A percentile compares a stretch with the other conserved stretches of the same genome.
Evolutionary conservation across 768 basidiomycete genomes (phyloP).

Genomic region (Leccinum incarnatum): DNA sequence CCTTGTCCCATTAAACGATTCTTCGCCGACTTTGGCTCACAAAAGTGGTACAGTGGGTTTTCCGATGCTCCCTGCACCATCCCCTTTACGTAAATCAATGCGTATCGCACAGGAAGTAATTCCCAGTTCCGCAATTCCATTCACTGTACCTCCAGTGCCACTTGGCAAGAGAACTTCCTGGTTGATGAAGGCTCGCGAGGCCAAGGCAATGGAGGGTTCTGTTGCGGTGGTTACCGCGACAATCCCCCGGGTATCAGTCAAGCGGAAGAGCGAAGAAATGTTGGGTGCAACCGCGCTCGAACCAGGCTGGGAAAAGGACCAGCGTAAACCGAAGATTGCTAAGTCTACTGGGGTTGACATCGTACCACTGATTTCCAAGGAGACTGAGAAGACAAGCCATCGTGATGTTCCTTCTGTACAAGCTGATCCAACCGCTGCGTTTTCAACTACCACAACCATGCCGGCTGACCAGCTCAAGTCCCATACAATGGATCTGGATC

Average conservation of each 20-base stretch:
- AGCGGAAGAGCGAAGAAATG: slow-evolving; percentile 67
- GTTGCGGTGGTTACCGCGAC: background rate
- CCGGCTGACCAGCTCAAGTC: slow-evolving; percentile 17
- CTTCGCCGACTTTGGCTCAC: slow-evolving; percentile 29
- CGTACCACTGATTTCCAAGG: slow-evolving; percentile 20
- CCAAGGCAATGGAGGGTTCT: slow-evolving; percentile 56
- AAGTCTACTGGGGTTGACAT: slow-evolving; percentile 43
- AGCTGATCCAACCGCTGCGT: background rate
- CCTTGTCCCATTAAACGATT: slow-evolving; percentile 37
- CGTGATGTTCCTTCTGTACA: slow-evolving; percentile 4
- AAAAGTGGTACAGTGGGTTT: slow-evolving; percentile 48
- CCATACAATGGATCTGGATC: slow-evolving; percentile 24
- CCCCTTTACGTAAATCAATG: slow-evolving; percentile 67
- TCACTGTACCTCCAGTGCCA: slow-evolving; percentile 38
- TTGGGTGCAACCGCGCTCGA: slow-evolving; percentile 17
- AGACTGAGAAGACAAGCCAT: slow-evolving; percentile 6
- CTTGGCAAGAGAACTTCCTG: slow-evolving; percentile 73
- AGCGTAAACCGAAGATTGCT: slow-evolving; percentile 46
- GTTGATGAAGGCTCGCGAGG: slow-evolving; percentile 75
- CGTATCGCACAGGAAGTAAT: slow-evolving; percentile 48
- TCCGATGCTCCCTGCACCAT: slow-evolving; percentile 65
- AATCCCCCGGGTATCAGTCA: slow-evolving; percentile 32
- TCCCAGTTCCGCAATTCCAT: slow-evolving; percentile 30
- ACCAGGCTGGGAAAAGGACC: slow-evolving; percentile 36
- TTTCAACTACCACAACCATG: background rate